Percentiles rank a stretch among this genome's conserved stretches.
Conservation (phyloP, 1,139 yeast species). For the Suhomyces bolitotheri region DNA sequence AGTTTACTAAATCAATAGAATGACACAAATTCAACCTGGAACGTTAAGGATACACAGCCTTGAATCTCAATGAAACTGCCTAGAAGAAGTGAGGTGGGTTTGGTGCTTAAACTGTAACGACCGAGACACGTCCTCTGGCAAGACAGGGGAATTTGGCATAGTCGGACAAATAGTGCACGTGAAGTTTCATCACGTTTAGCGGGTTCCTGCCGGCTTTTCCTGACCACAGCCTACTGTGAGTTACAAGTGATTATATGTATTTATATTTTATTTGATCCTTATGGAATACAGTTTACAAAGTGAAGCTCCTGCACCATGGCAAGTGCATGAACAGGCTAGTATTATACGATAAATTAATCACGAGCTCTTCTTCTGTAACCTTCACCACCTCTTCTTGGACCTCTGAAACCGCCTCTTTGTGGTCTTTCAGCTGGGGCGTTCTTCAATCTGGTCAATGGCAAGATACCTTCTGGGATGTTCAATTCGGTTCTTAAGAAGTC, state of each 20-base stretch:
- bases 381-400: slow-evolving; percentile 39
- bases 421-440: slow-evolving; percentile 86
- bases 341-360: slow-evolving; percentile 32
- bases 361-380: slow-evolving; percentile 51
- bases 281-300: slow-evolving; percentile 12
- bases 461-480: slow-evolving; percentile 97
- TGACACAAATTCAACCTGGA: no score
- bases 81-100: background rate
- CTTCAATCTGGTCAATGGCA: slow-evolving; percentile 98
- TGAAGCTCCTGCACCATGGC: slow-evolving; percentile 7
- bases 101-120: background rate
- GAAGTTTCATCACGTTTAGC: no score
- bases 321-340: slow-evolving; percentile 7
- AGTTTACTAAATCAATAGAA: no score
- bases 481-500: slow-evolving; percentile 98
- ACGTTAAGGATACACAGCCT: no score
- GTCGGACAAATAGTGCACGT: no score
- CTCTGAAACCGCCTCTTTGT: slow-evolving; percentile 51
- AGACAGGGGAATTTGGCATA: no score
- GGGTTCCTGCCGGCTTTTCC: no score
- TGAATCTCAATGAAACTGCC: background rate
- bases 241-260: slow-evolving; percentile 11
- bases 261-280: slow-evolving; percentile 10
- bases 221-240: no score
- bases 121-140: background rate